Base-by-base conservation (phyloP, 129 eudicot genomes). In the Deinandra increscens region DNA sequence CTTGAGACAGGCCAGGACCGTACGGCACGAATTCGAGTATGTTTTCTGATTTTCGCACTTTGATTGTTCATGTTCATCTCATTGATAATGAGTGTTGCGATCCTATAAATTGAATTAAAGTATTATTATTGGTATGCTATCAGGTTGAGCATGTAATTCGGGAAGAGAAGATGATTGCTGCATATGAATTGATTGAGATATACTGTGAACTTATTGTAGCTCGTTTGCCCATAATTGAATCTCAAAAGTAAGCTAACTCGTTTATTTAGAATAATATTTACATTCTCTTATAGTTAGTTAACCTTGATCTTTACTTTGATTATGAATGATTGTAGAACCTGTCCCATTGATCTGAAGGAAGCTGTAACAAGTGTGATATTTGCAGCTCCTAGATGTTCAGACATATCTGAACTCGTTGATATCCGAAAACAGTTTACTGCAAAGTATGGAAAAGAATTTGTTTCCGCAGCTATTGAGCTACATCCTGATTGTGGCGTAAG, bases 121-220 rank as follows among this genome's bases (percentile, higher is more conserved):
- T 11, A 18, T 44, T 39, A 18, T 70, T 6, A 61, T 50, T 39
- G 2, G 11, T 63, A 51, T 46, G 60, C 13, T 51, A 64, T 75
- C 81, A 93, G 99, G 99, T 93, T 76, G 96, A 93, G 62, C 99
- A 93, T 80, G 95, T 93, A 48, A 81, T 93, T 64, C 73, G 97
- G 70, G 98, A 93, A 77, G 95, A 93, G 90, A 93, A 93, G 83
- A 86, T 77, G 90, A 81, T 93, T 59, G 95, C 90, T 41, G 98
- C 98, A 19, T 93, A 81, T 79, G 98, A 89, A 1, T 84, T 93
- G 49, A 82, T 89, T 42, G 95, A 89, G 83, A 79, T 93, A 51
- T 93, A 93, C 39, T 93, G 88, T 84, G 98, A 93, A 67, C 98
- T 93, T 73, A 78, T 89, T 66, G 89, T 79, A 58, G 90, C 96